Evolutionary conservation across 2,329 filamentous ascomycete species (phyloP).

Genomic region (Alternaria burnsii): DNA sequence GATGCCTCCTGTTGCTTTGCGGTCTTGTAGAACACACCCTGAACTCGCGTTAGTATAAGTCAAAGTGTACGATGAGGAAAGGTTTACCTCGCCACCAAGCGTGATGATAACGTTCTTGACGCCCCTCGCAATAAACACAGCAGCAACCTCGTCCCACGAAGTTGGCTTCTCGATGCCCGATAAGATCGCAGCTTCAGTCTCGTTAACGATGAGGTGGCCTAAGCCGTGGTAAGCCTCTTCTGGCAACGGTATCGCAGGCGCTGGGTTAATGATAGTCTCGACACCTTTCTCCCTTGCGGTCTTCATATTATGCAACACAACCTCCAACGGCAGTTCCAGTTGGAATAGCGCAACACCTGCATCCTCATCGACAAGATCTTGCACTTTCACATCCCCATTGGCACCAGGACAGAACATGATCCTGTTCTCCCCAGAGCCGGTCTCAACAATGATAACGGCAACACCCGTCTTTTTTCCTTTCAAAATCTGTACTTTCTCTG

Average conservation of each 20-base stretch:
- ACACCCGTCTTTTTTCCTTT: conserved; percentile 58
- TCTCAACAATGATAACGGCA: conserved; percentile 60
- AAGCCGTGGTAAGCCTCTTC: conserved; percentile 71
- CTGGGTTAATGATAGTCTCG: conserved; percentile 82
- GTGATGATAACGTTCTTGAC: conserved; percentile 84
- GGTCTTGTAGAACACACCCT: conserved; percentile 56
- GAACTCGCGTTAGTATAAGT: conserved; percentile 31
- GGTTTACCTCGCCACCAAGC: conserved; percentile 75
- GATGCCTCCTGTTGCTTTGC: conserved; percentile 55
- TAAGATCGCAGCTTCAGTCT: conserved; percentile 84
- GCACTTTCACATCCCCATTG: conserved; percentile 52
- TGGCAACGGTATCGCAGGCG: conserved; percentile 73
- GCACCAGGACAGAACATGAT: conserved; percentile 60
- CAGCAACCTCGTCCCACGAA: conserved; percentile 47
- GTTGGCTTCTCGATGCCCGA: conserved; percentile 58
- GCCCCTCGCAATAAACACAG: conserved; percentile 70
- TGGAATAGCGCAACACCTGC: conserved; percentile 57
- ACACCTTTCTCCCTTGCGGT: conserved; percentile 44
- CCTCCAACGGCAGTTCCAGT: conserved; percentile 56
- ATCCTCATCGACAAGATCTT: conserved; percentile 51
- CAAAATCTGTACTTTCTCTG: conserved; percentile 50
- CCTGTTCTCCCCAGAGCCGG: conserved; percentile 57
- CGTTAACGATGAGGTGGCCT: conserved; percentile 85
- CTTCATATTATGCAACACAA: conserved; percentile 51
- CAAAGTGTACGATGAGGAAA: not conserved